Base-by-base conservation (phyloP, 257 asterid genomes). In the Petunia secreta region DNA sequence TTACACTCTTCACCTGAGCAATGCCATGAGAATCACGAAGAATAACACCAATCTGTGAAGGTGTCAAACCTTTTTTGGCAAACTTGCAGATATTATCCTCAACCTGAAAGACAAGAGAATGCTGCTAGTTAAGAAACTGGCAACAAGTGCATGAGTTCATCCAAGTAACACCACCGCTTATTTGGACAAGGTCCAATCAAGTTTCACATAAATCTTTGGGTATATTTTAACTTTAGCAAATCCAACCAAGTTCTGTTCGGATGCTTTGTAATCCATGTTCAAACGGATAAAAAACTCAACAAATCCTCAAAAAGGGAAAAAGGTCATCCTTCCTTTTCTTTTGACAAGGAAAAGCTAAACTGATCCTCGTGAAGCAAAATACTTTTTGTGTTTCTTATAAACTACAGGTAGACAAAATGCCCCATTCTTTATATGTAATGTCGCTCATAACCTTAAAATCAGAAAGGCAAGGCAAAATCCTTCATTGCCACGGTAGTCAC, bases 1-100 rank as follows among this genome's bases (percentile, higher is more conserved):
- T 73, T 34, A 73, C 77, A 50, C 77, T 73, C 46, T 73, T 90
- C 82, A 90, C 94, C 79, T 90, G 92, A n/a, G 94, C 91, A 82
- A 90, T 90, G 3, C 95, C 95, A 74, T 89, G 91, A 37, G 93
- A 89, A 84, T 91, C 95, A 89, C 93, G 93, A 86, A 91, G 95
- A 80, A 91, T 89, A 14, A 89, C 95, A 77, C 93, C 95, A 80
- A 91, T 91, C 59, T 91, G 93, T 40, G 95, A 91, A 2, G 93
- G 95, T 39, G 95, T 89, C 85, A 91, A 57, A 3, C 95, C 93
- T 82, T 91, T 91, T 44, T 91, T 91, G 1, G 95, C 93, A 63
- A 91, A 91, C 89, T 91, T 91, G 57, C 93, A 91, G 55, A 91
- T 91, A 81, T 78, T 91, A 0, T 90, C 92, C 14, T 90, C 94